A percentile compares a stretch with the other conserved stretches of the same genome.
Evolutionary conservation across 2,329 filamentous ascomycete genomes (phyloP).

Genomic region (Venturia nashicola): DNA sequence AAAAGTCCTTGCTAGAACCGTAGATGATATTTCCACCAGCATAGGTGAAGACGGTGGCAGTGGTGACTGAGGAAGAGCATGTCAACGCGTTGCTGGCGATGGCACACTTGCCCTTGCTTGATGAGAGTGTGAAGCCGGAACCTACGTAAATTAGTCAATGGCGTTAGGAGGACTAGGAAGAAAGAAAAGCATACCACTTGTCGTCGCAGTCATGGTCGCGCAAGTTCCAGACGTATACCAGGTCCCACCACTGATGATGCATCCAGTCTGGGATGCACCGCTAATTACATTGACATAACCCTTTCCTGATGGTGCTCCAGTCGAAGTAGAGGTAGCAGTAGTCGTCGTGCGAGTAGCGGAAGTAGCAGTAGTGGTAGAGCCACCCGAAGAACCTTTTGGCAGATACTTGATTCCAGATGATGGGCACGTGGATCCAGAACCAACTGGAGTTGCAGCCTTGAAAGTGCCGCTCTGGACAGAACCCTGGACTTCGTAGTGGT

Average conservation of each 20-base stretch:
- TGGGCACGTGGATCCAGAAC: conserved; percentile 51
- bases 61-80: conserved; percentile 39
- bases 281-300: conserved; percentile 48
- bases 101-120: conserved; percentile 47
- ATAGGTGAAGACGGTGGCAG: conserved; percentile 29
- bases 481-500: conserved; percentile 51
- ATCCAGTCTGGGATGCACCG: conserved; percentile 42
- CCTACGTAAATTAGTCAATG: conserved; percentile 13
- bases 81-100: conserved; percentile 41
- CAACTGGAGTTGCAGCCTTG: conserved; percentile 42
- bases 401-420: conserved; percentile 50
- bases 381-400: conserved; percentile 36
- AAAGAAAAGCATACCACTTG: conserved; percentile 15
- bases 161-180: background rate
- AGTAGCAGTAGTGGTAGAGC: conserved; percentile 21
- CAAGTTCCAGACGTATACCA: conserved; percentile 60
- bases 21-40: conserved; percentile 24
- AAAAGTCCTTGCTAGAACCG: conserved; percentile 28
- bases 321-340: conserved; percentile 20
- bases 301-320: conserved; percentile 33
- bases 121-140: conserved; percentile 42
- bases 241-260: conserved; percentile 52
- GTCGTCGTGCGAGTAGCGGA: conserved; percentile 15
- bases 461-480: conserved; percentile 50
- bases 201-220: conserved; percentile 48